Evolutionary conservation across 352 stramenopile genomes (phyloP), one percentile per base, ranked within the genome.

Genomic region (Thalassiosira allenii): DNA sequence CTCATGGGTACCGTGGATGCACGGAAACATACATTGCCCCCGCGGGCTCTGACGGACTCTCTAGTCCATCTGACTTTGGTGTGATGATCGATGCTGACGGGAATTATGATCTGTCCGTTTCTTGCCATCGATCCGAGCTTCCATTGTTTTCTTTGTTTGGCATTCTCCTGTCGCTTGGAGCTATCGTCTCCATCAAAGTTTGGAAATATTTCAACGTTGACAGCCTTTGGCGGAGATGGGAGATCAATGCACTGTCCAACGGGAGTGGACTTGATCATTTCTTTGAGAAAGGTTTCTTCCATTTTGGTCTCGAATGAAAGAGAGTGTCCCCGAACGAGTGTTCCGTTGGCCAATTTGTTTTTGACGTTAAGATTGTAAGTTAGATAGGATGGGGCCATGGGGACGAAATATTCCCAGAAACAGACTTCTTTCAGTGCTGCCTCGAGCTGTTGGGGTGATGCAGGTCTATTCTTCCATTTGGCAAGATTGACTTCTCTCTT

Each of bases 401-500:
- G 57, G 1, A 79, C 69, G 51, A 79, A 79, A 22, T 65, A 71
- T 40, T 79, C 57, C n/a, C 57, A 79, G 47, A 79, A 79, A n/a
- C 47, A 79, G 9, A 23, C 34, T 23, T 79, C 44, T 25, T 63
- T 22, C 56, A 70, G 43, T 2, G 69, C 57, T 23, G 68, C 17
- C 12, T 43, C 11, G n/a, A 79, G 41, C 30, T 49, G 11, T 47
- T 65, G 29, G 1, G 61, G 17, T 14, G 30, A 53, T 14, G 3
- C 1, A 12, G 69, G 69, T 33, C 12, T 56, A 8, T 61, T 51
- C n/a, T 65, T 57, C 69, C 57, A 79, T 43, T 40, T 41, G 27
- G 59, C 17, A 8, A 57, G 63, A 22, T 79, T 71, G 33, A 71
- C 56, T 56, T 65, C 22, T 40, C 32, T 40, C 49, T 64, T 71